A percentile compares a stretch with the other conserved stretches of the same genome.
Conservation (phyloP, 371 early-diverging fungal genomes). For the Mortierella sp. region DNA sequence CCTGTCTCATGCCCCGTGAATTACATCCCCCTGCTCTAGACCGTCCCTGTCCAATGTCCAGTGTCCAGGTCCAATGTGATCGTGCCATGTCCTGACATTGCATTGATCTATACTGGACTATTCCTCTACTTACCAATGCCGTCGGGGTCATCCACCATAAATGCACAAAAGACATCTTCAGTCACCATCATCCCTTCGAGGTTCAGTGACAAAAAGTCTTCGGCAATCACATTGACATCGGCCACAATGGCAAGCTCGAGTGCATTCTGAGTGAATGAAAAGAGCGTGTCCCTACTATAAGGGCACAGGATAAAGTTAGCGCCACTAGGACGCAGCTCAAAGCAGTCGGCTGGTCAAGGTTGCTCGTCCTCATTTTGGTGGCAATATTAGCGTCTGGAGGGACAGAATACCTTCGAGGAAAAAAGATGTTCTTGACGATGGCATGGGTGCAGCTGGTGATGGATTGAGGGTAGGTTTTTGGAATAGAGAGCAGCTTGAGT, state of each 20-base stretch:
- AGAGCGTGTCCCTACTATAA: constrained; percentile 68
- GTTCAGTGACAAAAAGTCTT: constrained; percentile 59
- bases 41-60: not conserved
- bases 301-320: not conserved
- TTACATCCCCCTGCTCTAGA: not conserved
- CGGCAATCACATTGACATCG: constrained; percentile 62
- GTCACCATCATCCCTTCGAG: constrained; percentile 56
- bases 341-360: no score
- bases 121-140: constrained; percentile 63
- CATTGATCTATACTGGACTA: not conserved
- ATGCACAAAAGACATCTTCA: constrained; percentile 70
- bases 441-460: constrained; percentile 62
- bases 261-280: constrained; percentile 79
- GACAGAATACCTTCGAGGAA: constrained; percentile 47
- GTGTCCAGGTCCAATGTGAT: not conserved
- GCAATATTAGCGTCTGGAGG: not conserved
- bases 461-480: constrained; percentile 34
- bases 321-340: no score
- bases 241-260: constrained; percentile 79
- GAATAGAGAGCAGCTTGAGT: constrained; percentile 49
- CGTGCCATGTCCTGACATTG: not conserved
- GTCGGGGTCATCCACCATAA: constrained; percentile 77
- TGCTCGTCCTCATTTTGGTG: not conserved
- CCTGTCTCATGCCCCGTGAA: not conserved
- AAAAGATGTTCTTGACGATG: constrained; percentile 71